Base-by-base conservation (phyloP, 768 basidiomycete species). In the Tricholoma terreum region DNA sequence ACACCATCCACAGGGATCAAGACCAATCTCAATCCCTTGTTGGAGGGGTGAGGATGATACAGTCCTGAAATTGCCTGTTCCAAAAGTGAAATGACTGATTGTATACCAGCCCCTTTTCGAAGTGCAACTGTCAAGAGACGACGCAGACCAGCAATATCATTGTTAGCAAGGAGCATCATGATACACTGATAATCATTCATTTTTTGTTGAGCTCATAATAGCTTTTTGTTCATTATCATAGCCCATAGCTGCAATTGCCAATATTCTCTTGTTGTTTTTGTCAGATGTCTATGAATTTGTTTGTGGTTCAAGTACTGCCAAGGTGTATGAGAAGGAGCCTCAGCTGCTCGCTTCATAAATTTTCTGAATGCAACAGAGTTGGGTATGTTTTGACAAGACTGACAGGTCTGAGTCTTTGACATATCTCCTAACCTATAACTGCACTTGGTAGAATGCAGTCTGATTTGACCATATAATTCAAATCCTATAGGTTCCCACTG, bases 31-130 rank as follows among this genome's bases (percentile, higher is more conserved):
- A n/a, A n/a, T n/a, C n/a, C n/a, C n/a, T n/a, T n/a, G n/a, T n/a
- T n/a, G n/a, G n/a, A n/a, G n/a, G n/a, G n/a, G n/a, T 55, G 35
- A 17, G 65, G 58, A 6, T 27, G 17, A 57, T 62, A 62, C 11
- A 57, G 7, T 3, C 63, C 58, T 27, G 12, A 6, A 24, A 48
- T 48, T 24, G 46, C 46, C 10, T 48, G 6, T 11, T 31, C 30
- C 17, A 48, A 9, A 6, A 10, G 21, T 10, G 21, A 48, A 6
- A 24, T 48, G 24, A 22, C 14, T 10, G 46, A 8, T 11, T 51
- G 36, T 12, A 38, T 2, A 30, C 21, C 21, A 21, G n/a, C 57
- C 5, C 61, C 54, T 21, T 56, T 51, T 4, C 42, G 45, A 31
- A 61, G 53, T 3, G 49, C 54, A 4, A 48, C 50, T 22, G 57